Evolutionary conservation across 805 yeast species (phyloP), one percentile per base, ranked within the genome.

Genomic region (Metschnikowia cerradonensis): DNA sequence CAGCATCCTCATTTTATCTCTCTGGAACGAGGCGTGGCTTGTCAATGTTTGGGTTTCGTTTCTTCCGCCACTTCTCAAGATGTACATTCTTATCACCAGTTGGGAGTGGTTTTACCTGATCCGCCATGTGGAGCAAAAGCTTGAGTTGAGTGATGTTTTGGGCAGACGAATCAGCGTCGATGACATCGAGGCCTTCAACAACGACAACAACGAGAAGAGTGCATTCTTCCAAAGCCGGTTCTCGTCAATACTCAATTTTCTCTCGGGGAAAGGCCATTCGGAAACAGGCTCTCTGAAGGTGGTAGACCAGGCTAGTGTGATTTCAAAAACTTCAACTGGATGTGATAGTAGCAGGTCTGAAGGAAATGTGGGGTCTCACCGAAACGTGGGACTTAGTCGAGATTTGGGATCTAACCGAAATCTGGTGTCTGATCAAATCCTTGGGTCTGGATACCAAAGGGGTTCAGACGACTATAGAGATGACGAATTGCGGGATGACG

Each of bases 31-130:
- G 10, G 62, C 61, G 33, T 70, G 76, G 73, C 65, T 76, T 23
- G 70, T 71, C n/a, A 72, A 71, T 13, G 78, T 86, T 73, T 73
- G 86, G 61, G 65, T 77, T 0, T 68, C 72, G 31, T 67, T 79
- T 4, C 59, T 75, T 11, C 70, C 78, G 3, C 72, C 53, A 38
- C 52, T 82, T 38, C 59, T 80, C 5, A 78, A 79, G 44, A 71
- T 82, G 14, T 71, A 81, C 34, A 65, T 81, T 3, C 67, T 77
- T 15, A 78, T 83, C 1, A 70, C 80, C 22, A 72, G 82, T 1
- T 84, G 88, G 86, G 89, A 84, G 65, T 82, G 89, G 85, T 64
- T 82, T 8, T 78, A 72, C 58, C 76, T 81, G 41, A 80, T 83
- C 39, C 76, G 79, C 54, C 60, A 71, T 15, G 60, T 79, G 40